Evolutionary conservation across 23 red algal species (phyloP).

Genomic region (Gracilaria domingensis): DNA sequence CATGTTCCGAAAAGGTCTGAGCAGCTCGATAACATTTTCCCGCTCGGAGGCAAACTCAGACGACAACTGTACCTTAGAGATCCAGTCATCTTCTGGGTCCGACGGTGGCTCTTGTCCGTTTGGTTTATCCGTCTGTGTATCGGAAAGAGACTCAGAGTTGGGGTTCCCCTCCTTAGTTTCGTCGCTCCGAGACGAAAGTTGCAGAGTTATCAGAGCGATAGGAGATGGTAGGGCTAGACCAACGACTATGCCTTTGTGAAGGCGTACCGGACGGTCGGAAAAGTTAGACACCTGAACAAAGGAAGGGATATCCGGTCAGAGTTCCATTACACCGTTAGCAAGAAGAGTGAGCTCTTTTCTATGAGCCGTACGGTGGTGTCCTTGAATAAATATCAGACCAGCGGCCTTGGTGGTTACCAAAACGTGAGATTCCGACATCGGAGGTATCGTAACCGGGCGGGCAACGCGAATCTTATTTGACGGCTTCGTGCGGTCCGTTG

Average conservation of each 20-base stretch:
- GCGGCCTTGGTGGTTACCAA: not conserved
- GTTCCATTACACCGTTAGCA: no score
- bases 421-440: not conserved
- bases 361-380: not conserved
- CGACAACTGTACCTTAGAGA: not conserved
- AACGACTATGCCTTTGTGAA: no score
- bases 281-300: slow-evolving; percentile 19
- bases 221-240: not conserved
- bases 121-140: not conserved
- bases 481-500: no score
- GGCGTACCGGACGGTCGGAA: not conserved
- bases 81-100: not conserved
- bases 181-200: not conserved
- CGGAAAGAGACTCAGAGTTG: not conserved
- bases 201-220: not conserved
- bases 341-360: not conserved
- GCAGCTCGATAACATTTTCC: not conserved
- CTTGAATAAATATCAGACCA: not conserved
- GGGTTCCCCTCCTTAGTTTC: not conserved
- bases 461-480: no score
- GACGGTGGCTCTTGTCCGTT: not conserved
- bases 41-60: not conserved
- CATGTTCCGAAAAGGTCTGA: no score
- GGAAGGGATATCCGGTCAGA: not conserved
- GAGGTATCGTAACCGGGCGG: no score